Conservation (phyloP, 225 moss, liverwort and hornwort genomes). For the Neckera pumila region DNA sequence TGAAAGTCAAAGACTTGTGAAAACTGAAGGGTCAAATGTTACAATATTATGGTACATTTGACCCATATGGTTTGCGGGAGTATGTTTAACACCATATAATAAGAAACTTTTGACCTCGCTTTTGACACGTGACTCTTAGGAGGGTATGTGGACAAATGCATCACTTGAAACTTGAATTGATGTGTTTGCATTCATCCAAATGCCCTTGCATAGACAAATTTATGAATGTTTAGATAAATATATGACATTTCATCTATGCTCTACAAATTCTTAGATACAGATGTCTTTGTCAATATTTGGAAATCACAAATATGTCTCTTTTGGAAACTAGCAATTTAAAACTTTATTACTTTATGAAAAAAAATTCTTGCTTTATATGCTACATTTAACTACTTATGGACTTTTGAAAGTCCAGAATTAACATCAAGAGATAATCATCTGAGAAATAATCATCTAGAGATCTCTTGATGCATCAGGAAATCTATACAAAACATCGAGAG, state of each 20-base stretch:
- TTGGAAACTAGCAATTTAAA: background rate
- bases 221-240: background rate
- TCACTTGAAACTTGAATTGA: background rate
- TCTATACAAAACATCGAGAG: no score
- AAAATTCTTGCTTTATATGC: no score
- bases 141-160: background rate
- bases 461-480: no score
- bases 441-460: no score
- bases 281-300: background rate
- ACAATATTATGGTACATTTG: background rate
- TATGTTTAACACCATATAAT: background rate
- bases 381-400: no score
- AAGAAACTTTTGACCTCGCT: background rate
- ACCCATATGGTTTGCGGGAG: no score
- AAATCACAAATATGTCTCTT: background rate
- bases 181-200: background rate
- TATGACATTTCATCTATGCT: background rate
- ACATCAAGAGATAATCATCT: no score
- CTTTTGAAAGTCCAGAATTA: no score
- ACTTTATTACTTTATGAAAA: background rate
- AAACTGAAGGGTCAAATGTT: background rate
- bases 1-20: background rate
- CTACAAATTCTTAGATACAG: background rate
- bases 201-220: background rate
- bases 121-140: rapidly evolving